Evolutionary conservation across 116 monocot genomes (phyloP), one percentile per base, ranked within the genome.

Genomic region (Cymodocea nodosa): DNA sequence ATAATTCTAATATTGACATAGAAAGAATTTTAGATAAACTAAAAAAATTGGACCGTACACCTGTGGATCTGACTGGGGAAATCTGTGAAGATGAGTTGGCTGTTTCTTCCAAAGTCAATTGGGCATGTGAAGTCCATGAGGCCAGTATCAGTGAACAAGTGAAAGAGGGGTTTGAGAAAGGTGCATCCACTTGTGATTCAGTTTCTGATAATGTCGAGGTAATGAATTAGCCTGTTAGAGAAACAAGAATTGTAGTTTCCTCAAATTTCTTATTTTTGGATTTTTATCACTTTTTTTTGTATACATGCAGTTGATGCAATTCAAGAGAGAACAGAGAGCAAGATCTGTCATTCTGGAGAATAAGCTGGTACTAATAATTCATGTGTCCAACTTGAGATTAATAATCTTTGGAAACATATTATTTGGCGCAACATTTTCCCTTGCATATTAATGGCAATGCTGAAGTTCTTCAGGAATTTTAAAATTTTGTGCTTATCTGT

Each of bases 21-120:
- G 65, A 65, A 57, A 65, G 65, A 36, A 56, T 65, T n/a, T 11
- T 72, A 36, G 14, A 56, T 23, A 64, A 65, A 56, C 56, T 72
- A 2, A 64, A 72, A 56, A 72, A 65, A 25, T 37, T 39, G 5
- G 11, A 15, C 23, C 15, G 17, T 65, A 15, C 65, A 5, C 52
- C 20, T 36, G 40, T 40, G 16, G 19, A 58, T 5, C 60, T 34
- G 6, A 30, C 16, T 60, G 60, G 15, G 20, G 6, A 23, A 17
- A 34, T 60, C 36, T 15, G 16, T 35, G 24, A 11, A 60, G 59
- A 60, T 16, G 34, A 60, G 34, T 51, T 15, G 0, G 24, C 22
- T 23, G 48, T 24, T 51, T 52, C 52, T 50, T 52, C 51, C 25
- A 2, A 17, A 37, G 44, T 7, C 2, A 63, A 44, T 18, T 13